phyloP scores from a whole-genome alignment of 176 grass and related monocot genomes.

The Carex scoparia region DNA sequence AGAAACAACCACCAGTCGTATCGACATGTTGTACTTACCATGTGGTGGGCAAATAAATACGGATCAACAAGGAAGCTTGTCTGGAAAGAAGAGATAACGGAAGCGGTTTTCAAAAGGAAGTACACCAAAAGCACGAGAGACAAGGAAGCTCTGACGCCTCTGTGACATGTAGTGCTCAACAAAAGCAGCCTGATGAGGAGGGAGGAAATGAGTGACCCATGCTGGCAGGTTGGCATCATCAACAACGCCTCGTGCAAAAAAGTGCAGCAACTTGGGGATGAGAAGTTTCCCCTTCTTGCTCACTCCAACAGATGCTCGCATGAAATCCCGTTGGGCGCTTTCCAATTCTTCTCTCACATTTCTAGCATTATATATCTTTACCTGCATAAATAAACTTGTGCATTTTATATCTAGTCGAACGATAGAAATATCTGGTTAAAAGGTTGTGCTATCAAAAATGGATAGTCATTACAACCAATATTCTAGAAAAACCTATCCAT shows the following conservation, averaged over 20 bases:
- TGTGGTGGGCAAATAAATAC: not conserved
- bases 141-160: slow-evolving; percentile 70
- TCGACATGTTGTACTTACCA: not conserved
- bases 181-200: slow-evolving; percentile 72
- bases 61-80: slow-evolving; percentile 29
- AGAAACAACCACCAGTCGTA: not conserved
- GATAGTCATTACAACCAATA: not conserved
- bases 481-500: not conserved
- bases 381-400: slow-evolving; percentile 29
- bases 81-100: slow-evolving; percentile 83
- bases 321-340: slow-evolving; percentile 68
- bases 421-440: not conserved
- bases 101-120: slow-evolving; percentile 84
- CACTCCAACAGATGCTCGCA: slow-evolving; percentile 79
- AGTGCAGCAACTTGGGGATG: slow-evolving; percentile 79
- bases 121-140: slow-evolving; percentile 59
- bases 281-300: slow-evolving; percentile 85
- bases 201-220: slow-evolving; percentile 83
- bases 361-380: slow-evolving; percentile 71
- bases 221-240: slow-evolving; percentile 68
- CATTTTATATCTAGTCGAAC: not conserved
- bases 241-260: slow-evolving; percentile 67
- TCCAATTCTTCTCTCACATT: slow-evolving; percentile 87
- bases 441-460: not conserved
- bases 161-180: slow-evolving; percentile 76